Evolutionary conservation across 306 rosid genomes (phyloP).

Genomic region (Dryas octopetala): DNA sequence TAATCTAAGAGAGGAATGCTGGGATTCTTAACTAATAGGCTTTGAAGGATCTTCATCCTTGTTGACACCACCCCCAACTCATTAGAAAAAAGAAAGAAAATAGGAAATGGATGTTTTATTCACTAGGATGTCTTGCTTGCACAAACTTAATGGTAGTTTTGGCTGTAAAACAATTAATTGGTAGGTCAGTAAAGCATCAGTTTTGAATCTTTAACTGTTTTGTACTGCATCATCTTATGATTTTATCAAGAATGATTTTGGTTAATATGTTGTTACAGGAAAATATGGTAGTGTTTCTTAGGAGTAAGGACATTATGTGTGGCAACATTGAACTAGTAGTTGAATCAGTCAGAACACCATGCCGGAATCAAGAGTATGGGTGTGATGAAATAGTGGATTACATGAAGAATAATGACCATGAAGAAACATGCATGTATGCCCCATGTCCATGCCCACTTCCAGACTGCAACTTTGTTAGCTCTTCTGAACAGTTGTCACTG

Average conservation of each 20-base stretch:
- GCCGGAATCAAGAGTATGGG: constrained; percentile 33
- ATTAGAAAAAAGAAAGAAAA: not conserved
- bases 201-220: not conserved
- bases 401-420: constrained; percentile 25
- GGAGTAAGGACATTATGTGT: constrained; percentile 18
- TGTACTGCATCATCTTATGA: not conserved
- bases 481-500: constrained; percentile 24
- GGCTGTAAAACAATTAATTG: no score
- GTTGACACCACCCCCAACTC: not conserved
- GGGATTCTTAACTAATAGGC: not conserved
- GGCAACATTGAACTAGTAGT: constrained; percentile 23
- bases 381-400: constrained; percentile 34
- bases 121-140: not conserved
- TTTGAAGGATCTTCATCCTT: not conserved
- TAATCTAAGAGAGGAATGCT: not conserved
- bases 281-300: constrained; percentile 18
- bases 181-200: not conserved
- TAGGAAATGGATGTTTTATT: not conserved
- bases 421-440: constrained; percentile 28
- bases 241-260: not conserved
- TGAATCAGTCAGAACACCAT: constrained; percentile 23
- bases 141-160: no score
- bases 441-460: constrained; percentile 47
- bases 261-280: constrained; percentile 16
- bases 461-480: constrained; percentile 31